Conservation (phyloP, 2,329 filamentous ascomycete species). For the Ceratocystis colombiana region DNA sequence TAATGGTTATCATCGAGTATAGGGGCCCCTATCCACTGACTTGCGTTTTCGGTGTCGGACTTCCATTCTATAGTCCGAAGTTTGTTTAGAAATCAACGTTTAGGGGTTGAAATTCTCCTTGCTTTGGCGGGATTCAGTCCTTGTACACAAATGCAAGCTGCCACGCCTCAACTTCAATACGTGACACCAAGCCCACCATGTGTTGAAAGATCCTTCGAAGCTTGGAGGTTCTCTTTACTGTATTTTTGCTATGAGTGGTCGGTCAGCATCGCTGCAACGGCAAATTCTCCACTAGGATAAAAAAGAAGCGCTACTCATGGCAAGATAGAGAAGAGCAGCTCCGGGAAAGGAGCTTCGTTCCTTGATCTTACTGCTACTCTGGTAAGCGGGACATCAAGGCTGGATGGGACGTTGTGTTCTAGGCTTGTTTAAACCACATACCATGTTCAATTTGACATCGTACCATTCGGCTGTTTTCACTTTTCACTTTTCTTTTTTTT, state of each 20-base stretch:
- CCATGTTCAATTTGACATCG: neutral
- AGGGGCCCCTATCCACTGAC: neutral
- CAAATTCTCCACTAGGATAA: neutral
- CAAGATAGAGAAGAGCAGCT: conserved; percentile 9
- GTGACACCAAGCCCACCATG: neutral
- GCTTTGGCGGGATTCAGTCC: neutral
- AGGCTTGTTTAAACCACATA: neutral
- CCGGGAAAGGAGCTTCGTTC: conserved; percentile 15
- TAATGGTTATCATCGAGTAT: neutral
- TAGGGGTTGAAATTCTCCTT: neutral
- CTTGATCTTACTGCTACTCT: neutral
- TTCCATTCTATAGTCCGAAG: conserved; percentile 20
- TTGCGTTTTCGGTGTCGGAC: conserved; percentile 17
- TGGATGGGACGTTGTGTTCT: neutral
- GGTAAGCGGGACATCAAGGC: neutral
- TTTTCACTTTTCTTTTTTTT: neutral
- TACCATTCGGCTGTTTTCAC: neutral
- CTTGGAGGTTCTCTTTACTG: neutral
- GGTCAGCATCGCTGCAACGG: conserved; percentile 17
- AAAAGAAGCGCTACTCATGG: neutral
- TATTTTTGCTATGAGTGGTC: neutral
- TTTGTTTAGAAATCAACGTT: neutral
- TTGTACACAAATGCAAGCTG: neutral
- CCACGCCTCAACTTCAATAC: neutral
- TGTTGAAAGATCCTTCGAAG: conserved; percentile 1